Base-by-base conservation (phyloP, 495 filamentous ascomycete genomes). In the Tuber melanosporum region DNA sequence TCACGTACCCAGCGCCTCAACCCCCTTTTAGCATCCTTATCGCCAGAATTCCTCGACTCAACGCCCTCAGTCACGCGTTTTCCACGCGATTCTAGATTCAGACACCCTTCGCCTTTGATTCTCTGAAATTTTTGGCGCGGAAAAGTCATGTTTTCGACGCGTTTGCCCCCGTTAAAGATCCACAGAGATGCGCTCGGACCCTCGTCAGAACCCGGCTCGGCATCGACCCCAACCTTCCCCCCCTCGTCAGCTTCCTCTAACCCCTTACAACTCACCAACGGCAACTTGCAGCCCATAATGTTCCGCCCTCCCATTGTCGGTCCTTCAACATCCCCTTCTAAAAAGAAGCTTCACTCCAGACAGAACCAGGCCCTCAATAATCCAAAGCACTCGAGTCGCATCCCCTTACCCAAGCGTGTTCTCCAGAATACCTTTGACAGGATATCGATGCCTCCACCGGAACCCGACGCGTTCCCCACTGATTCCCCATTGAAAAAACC, bases 401-500 rank as follows among this genome's bases (percentile, higher is more conserved):
- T 80, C 42, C 76, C 81, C 77, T 78, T 82, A n/a, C 81, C 81
- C 76, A 83, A 71, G 66, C 75, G 78, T 26, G 81, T 83, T 71
- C 82, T 83, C 71, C 83, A 85, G 74, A 86, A 85, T 52, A 86
- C 85, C 72, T 84, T 91, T 73, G 88, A 89, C 81, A 83, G 86
- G 76, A 85, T 94, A 74, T 88, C 90, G 70, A 93, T 96, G 84
- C 90, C 90, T 72, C 92, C 92, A 6, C 93, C 94, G 32, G 83
- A 85, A 76, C 85, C 87, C 74, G 86, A 89, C 57, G 86, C 85
- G 76, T 91, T 92, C 80, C 87, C 87, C 71, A 97, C 93, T n/a
- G 94, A 95, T 85, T 95, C 94, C 20, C 93, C 92, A 43, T 86
- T 90, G 81, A 97, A 97, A 87, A 93, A 92, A 81, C 87, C 91